Percentiles rank a stretch among this genome's conserved stretches.
Conservation (phyloP, 75 land plant genomes). For the Selaginella tamariscina region DNA sequence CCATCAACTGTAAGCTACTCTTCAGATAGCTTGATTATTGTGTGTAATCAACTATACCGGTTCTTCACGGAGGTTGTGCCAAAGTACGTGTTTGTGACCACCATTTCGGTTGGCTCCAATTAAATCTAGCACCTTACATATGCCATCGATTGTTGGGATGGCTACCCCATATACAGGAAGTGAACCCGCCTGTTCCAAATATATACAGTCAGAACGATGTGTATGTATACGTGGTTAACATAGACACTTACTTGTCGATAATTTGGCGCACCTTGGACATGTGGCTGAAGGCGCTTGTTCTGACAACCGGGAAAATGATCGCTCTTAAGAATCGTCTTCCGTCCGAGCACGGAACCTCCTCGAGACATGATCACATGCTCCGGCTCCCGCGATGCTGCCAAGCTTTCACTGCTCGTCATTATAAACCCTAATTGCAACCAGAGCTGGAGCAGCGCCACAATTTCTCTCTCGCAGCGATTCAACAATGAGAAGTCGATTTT, state of each 20-base stretch:
- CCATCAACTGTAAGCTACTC: neutral
- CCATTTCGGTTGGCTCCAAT: slow-evolving; percentile 59
- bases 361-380: slow-evolving; percentile 69
- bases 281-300: slow-evolving; percentile 78
- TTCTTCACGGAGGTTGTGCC: slow-evolving; percentile 94
- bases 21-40: neutral
- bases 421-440: neutral
- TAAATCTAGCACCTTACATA: slow-evolving; percentile 65
- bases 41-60: slow-evolving; percentile 39
- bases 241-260: slow-evolving; percentile 60
- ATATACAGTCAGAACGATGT: slow-evolving; percentile 1
- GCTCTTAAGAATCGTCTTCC: slow-evolving; percentile 88
- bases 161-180: slow-evolving; percentile 89
- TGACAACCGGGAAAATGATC: slow-evolving; percentile 99
- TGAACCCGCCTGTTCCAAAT: slow-evolving; percentile 48
- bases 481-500: too few species aligned
- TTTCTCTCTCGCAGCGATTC: neutral
- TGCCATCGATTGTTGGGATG: slow-evolving; percentile 81
- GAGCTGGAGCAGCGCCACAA: neutral
- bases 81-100: slow-evolving; percentile 40
- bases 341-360: slow-evolving; percentile 83
- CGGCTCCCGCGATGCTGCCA: slow-evolving; percentile 48
- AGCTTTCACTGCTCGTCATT: slow-evolving; percentile 5
- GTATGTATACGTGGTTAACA: neutral
- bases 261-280: slow-evolving; percentile 93